These are phyloP conservation scores for Akanthomyces lecanii DNA, from an alignment of 2,329 filamentous ascomycete species.

Conservation along the genomic window DNA sequence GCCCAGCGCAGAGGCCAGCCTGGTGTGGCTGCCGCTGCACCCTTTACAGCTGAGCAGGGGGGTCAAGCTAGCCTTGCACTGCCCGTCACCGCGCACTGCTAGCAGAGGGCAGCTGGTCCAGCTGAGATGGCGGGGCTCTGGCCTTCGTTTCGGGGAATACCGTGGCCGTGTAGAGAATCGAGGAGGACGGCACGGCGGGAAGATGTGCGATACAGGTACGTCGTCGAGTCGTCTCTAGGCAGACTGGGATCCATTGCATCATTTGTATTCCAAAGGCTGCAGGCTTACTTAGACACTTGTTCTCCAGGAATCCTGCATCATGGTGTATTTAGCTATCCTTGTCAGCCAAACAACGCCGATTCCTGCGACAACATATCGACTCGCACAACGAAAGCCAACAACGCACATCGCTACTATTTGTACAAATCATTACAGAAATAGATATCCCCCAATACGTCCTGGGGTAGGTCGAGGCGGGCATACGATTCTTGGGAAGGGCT, in stretches of 20 bases:
- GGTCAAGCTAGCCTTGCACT: not conserved
- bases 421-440: conserved; percentile 6
- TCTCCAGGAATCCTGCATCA: no score
- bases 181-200: no score
- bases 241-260: not conserved
- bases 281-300: no score
- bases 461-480: not conserved
- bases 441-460: not conserved
- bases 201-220: not conserved
- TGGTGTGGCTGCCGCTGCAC: not conserved
- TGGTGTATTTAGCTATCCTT: no score
- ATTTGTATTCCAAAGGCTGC: not conserved
- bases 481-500: not conserved
- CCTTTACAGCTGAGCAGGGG: conserved; percentile 6
- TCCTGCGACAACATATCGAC: no score
- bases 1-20: not conserved
- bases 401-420: not conserved
- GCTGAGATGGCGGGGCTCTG: conserved; percentile 1
- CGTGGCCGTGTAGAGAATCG: not conserved
- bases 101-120: not conserved
- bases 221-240: no score
- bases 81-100: not conserved
- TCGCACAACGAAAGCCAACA: not conserved
- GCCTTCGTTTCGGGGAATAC: not conserved
- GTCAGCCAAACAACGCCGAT: no score